Evolutionary conservation across 352 stramenopile species (phyloP).

Genomic region (Pythium rishiriense): DNA sequence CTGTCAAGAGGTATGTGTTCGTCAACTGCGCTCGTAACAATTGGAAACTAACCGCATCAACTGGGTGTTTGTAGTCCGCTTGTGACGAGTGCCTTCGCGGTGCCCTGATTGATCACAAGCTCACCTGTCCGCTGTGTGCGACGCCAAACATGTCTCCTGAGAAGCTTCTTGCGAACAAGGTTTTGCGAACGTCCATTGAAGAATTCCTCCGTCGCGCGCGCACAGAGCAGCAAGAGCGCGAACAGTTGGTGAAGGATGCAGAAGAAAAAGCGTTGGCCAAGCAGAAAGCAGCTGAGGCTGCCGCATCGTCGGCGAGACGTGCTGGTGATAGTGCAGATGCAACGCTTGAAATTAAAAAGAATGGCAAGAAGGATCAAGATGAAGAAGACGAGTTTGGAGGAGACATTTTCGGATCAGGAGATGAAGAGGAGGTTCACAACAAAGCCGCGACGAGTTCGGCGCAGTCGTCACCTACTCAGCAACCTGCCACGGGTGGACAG

Average conservation of each 20-base stretch:
- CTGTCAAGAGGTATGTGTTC: constrained; percentile 79
- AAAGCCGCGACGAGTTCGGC: constrained; percentile 25
- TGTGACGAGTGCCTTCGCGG: constrained; percentile 83
- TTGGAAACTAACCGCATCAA: background rate
- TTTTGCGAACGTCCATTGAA: constrained; percentile 78
- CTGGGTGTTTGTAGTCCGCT: constrained; percentile 47
- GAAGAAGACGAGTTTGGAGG: constrained; percentile 84
- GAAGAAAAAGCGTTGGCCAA: constrained; percentile 81
- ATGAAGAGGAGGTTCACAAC: constrained; percentile 46
- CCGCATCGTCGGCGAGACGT: constrained; percentile 50
- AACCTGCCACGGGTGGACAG: background rate
- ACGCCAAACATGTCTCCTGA: constrained; percentile 84
- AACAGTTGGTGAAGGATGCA: constrained; percentile 82
- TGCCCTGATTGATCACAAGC: constrained; percentile 76
- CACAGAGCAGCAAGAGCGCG: constrained; percentile 82
- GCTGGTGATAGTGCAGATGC: constrained; percentile 74
- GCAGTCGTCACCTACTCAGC: constrained; percentile 26
- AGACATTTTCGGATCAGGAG: constrained; percentile 76
- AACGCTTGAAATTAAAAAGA: constrained; percentile 85
- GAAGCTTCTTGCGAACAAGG: constrained; percentile 84
- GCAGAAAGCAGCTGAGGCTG: constrained; percentile 69
- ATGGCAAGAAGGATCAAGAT: constrained; percentile 64
- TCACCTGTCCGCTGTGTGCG: constrained; percentile 80
- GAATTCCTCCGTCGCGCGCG: constrained; percentile 78
- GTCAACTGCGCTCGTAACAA: too few species aligned